These are phyloP conservation scores for Penicillium paradoxum DNA, from an alignment of 495 filamentous ascomycete species.

Conservation along the genomic window DNA sequence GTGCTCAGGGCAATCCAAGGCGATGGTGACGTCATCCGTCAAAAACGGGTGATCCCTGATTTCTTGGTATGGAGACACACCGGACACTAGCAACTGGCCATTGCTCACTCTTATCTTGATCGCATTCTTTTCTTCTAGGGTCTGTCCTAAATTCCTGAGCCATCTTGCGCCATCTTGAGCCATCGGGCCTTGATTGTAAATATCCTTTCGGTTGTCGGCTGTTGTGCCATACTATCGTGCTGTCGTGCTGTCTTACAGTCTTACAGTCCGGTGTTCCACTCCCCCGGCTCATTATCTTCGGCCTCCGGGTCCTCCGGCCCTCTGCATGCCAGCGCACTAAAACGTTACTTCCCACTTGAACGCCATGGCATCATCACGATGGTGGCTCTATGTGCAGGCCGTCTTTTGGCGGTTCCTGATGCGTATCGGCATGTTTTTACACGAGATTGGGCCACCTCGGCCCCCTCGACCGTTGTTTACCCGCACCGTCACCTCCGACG, in stretches of 20 bases:
- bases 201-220: too few species aligned
- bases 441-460: constrained; percentile 60
- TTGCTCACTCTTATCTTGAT: not conserved
- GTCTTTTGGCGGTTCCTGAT: constrained; percentile 73
- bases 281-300: not conserved
- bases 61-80: constrained; percentile 4
- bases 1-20: not conserved
- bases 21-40: constrained; percentile 2
- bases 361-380: constrained; percentile 50
- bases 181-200: too few species aligned
- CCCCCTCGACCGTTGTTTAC: constrained; percentile 65
- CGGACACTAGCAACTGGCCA: not conserved
- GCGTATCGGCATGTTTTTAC: constrained; percentile 71
- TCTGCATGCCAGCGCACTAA: not conserved
- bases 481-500: constrained; percentile 56
- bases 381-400: constrained; percentile 69
- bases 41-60: constrained; percentile 4
- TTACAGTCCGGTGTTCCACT: not conserved
- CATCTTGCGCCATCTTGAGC: not conserved
- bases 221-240: too few species aligned
- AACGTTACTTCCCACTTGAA: not conserved
- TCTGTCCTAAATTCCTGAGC: not conserved
- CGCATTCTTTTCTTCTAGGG: not conserved
- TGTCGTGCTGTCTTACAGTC: not conserved
- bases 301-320: constrained; percentile 2